phyloP scores from a whole-genome alignment of 352 stramenopile species.

The Pythium coloratum region DNA sequence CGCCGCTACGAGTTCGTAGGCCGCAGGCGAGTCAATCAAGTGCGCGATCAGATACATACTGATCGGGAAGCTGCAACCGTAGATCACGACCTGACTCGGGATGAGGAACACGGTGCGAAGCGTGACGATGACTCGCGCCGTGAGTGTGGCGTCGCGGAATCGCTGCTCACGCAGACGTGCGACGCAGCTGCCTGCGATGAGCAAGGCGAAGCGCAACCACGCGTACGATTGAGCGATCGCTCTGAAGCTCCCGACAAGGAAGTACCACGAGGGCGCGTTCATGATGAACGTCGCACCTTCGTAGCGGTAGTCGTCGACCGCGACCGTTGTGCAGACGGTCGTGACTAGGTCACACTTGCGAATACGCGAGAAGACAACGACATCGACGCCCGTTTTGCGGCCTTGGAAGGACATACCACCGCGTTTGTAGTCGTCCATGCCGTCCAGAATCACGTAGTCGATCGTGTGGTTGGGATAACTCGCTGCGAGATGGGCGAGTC shows the following conservation, averaged over 20 bases:
- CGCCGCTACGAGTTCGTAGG: constrained; percentile 33
- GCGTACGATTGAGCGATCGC: constrained; percentile 38
- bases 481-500: not conserved
- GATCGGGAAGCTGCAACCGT: constrained; percentile 41
- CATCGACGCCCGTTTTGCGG: not conserved
- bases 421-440: constrained; percentile 10
- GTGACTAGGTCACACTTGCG: constrained; percentile 8
- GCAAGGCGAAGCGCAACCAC: constrained; percentile 28
- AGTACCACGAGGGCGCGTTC: constrained; percentile 35
- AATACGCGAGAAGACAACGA: constrained; percentile 9
- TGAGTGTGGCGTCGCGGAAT: not conserved
- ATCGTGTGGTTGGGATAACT: constrained; percentile 10
- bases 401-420: constrained; percentile 7
- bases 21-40: constrained; percentile 37
- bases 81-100: constrained; percentile 44
- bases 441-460: constrained; percentile 10
- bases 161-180: not conserved
- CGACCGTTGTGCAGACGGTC: constrained; percentile 33
- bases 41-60: constrained; percentile 43
- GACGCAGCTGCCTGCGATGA: constrained; percentile 34
- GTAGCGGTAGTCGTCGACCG: constrained; percentile 51
- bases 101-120: constrained; percentile 36
- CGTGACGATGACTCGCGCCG: constrained; percentile 9
- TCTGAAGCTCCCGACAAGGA: constrained; percentile 27
- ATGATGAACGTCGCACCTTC: constrained; percentile 29